Conservation (phyloP, 1,284 basidiomycete genomes). For the Heliocybe sulcata region DNA sequence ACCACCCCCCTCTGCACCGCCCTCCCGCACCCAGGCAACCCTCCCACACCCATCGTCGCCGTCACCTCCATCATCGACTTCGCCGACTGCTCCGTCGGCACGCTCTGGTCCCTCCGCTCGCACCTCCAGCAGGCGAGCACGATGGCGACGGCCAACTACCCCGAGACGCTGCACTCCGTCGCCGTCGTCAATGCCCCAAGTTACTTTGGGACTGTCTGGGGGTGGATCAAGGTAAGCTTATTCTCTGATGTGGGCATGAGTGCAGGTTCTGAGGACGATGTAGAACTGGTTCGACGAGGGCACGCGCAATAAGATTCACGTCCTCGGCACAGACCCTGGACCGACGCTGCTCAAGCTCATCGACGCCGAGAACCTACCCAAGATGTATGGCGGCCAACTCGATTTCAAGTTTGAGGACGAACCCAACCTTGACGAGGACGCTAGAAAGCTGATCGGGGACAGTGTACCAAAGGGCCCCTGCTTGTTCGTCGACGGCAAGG, state of each 20-base stretch:
- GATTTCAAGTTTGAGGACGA: constrained; percentile 62
- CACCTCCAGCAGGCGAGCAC: constrained; percentile 70
- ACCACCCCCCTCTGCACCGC: constrained; percentile 56
- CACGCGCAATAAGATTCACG: constrained; percentile 64
- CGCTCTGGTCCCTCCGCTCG: constrained; percentile 60
- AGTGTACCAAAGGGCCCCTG: constrained; percentile 45
- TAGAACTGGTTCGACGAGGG: constrained; percentile 66
- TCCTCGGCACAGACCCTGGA: constrained; percentile 52
- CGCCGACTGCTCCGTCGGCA: constrained; percentile 44
- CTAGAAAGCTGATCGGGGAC: constrained; percentile 25
- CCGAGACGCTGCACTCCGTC: constrained; percentile 61
- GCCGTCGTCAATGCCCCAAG: constrained; percentile 69
- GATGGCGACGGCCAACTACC: constrained; percentile 73
- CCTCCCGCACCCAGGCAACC: constrained; percentile 44
- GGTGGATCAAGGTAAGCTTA: constrained; percentile 60
- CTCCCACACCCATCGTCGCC: constrained; percentile 50
- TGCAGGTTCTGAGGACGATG: constrained; percentile 7
- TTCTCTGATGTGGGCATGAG: not conserved
- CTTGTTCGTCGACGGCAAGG: constrained; percentile 38
- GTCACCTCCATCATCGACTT: constrained; percentile 74
- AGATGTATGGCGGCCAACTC: constrained; percentile 58
- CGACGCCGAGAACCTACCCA: constrained; percentile 49
- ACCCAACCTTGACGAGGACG: constrained; percentile 47
- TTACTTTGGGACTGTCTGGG: constrained; percentile 75
- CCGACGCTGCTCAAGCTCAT: constrained; percentile 45